Conservation (phyloP, 768 basidiomycete genomes). For the Psilocybe tampanensis region DNA sequence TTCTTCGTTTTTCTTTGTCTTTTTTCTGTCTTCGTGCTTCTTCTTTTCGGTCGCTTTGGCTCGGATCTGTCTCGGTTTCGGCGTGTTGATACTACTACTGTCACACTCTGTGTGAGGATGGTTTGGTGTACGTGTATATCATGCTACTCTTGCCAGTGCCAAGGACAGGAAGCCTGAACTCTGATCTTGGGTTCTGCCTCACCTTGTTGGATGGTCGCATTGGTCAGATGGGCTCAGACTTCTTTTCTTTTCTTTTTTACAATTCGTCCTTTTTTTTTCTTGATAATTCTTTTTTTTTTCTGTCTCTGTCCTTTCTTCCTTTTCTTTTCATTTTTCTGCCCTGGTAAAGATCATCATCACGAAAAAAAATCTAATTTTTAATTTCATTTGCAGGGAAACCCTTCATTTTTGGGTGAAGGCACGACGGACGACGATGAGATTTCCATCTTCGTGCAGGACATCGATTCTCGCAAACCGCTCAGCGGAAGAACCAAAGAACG, state of each 20-base stretch:
- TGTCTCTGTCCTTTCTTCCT: not conserved
- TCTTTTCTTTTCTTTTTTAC: too few relatives aligned
- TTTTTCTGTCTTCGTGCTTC: conserved; percentile 1
- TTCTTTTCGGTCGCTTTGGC: not conserved
- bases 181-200: too few relatives aligned
- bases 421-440: conserved; percentile 75
- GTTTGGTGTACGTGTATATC: too few relatives aligned
- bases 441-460: conserved; percentile 76
- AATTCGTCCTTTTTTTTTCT: not conserved
- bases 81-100: too few relatives aligned
- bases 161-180: too few relatives aligned
- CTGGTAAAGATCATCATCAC: not conserved
- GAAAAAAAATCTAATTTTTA: not conserved
- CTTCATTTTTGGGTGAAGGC: conserved; percentile 48
- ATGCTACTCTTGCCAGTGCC: too few relatives aligned
- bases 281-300: not conserved
- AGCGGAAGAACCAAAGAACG: conserved; percentile 38
- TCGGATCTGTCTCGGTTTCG: not conserved
- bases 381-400: conserved; percentile 11
- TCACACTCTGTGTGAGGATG: too few relatives aligned
- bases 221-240: too few relatives aligned
- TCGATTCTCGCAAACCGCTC: conserved; percentile 70
- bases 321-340: not conserved
- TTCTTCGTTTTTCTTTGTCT: conserved; percentile 4
- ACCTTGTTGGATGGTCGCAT: too few relatives aligned